Base-by-base conservation (phyloP, 2,329 filamentous ascomycete species). In the Hirsutella minnesotensis region DNA sequence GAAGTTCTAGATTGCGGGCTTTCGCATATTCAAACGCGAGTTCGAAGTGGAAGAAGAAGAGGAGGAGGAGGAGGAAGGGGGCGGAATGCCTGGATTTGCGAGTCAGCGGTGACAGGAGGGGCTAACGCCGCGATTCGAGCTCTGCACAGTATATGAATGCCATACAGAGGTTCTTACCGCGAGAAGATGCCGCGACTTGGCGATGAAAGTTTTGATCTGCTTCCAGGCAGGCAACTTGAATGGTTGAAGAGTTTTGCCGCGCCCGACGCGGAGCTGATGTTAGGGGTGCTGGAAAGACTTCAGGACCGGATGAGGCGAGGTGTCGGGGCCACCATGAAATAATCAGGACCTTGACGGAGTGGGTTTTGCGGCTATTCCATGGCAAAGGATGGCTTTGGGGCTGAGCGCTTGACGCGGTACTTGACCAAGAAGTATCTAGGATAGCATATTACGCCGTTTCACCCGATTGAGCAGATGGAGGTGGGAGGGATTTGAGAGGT, bases 161-260 rank as follows among this genome's bases (percentile, higher is more conserved):
- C 24, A 27, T 12, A 27, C 7, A 7, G 24, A 27, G n/a, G n/a
- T n/a, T 12, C 41, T 34, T 20, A 43, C 41, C 36, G n/a, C 41
- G 41, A 39, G 39, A 43, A 15, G 46, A 54, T 46, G 51, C 49
- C 50, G 53, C 44, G 49, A 46, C 48, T 47, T 45, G 47, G 48
- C 49, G 59, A 58, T 44, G 51, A 61, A 58, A 52, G 49, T 49
- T 57, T 45, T 48, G 48, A 53, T 61, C 60, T 63, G 60, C 60
- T 58, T 62, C 60, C 59, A 61, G 60, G 60, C 60, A 63, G 58
- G 55, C 55, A 50, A 58, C 51, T 49, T 51, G 47, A 45, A 42
- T 50, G 15, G n/a, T 33, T 42, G 48, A 54, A 51, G 51, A 47
- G 47, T 58, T 51, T 53, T 49, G 55, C 53, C 55, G 50, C 48